phyloP scores from a whole-genome alignment of 257 asterid genomes.

The Paraleonurus japonicus region DNA sequence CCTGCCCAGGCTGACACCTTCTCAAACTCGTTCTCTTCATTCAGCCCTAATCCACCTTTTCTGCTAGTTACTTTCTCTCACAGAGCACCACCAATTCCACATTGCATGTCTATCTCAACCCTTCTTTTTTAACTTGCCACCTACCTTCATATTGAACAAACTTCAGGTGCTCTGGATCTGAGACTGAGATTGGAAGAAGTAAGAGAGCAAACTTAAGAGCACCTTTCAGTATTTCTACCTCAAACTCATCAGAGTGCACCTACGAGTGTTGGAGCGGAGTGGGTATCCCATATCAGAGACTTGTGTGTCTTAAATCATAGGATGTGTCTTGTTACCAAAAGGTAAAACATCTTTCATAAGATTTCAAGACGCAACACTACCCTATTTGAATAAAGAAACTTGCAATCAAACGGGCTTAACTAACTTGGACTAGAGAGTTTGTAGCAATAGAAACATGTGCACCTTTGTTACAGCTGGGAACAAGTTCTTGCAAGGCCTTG shows the following conservation, averaged over 20 bases:
- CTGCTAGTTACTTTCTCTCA: not conserved
- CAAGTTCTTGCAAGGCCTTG: constrained; percentile 90
- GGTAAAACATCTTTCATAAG: not conserved
- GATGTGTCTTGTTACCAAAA: not conserved
- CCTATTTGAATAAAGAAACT: not conserved
- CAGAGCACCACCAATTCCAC: not conserved
- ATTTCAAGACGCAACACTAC: not conserved
- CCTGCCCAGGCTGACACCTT: not conserved
- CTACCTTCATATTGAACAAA: constrained; percentile 1
- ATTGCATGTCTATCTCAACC: not conserved
- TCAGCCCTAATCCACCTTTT: not conserved
- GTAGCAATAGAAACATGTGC: constrained; percentile 13
- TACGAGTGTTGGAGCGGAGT: not conserved
- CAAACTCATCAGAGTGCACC: not conserved
- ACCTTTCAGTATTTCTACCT: not conserved
- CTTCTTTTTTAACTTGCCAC: not conserved
- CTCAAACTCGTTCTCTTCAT: not conserved
- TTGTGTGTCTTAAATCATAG: not conserved
- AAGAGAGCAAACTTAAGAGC: not conserved
- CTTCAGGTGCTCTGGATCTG: constrained; percentile 10
- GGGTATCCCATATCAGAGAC: not conserved
- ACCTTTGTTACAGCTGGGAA: constrained; percentile 96
- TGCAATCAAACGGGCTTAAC: not conserved
- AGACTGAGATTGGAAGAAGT: not conserved
- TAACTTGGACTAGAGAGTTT: not conserved